Evolutionary conservation across 1,284 basidiomycete species (phyloP).

Genomic region (Golubevia pallescens): DNA sequence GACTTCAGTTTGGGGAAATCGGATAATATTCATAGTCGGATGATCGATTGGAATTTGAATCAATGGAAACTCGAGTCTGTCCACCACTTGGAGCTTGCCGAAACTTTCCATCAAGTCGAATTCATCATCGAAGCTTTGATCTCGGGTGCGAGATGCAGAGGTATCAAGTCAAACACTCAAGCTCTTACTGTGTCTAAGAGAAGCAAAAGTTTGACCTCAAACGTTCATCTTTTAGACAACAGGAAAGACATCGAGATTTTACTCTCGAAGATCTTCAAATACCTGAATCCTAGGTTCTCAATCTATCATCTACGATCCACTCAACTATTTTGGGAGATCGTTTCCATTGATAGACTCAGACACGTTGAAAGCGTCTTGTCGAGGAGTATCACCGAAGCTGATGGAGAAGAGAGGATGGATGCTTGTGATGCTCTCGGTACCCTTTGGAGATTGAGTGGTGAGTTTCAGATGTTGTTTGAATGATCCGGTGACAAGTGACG

Average conservation of each 20-base stretch:
- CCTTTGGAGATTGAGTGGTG: conserved; percentile 86
- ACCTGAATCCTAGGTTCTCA: conserved; percentile 73
- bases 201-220: background rate
- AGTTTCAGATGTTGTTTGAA: conserved; percentile 54
- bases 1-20: too few species aligned
- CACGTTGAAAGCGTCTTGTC: conserved; percentile 29
- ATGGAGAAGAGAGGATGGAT: conserved; percentile 48
- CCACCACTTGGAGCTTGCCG: too few species aligned
- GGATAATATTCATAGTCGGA: too few species aligned
- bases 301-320: conserved; percentile 83
- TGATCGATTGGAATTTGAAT: too few species aligned
- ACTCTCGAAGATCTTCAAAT: conserved; percentile 72
- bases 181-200: conserved; percentile 13
- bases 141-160: conserved; percentile 33
- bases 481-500: too few species aligned
- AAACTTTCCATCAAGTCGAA: conserved; percentile 30
- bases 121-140: conserved; percentile 30
- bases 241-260: background rate
- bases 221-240: conserved; percentile 1
- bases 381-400: conserved; percentile 12
- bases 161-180: conserved; percentile 16
- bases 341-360: conserved; percentile 64
- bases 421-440: conserved; percentile 88
- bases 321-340: conserved; percentile 83
- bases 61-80: too few species aligned